phyloP scores from a whole-genome alignment of 768 basidiomycete species.

The Multifurca ochricompacta region DNA sequence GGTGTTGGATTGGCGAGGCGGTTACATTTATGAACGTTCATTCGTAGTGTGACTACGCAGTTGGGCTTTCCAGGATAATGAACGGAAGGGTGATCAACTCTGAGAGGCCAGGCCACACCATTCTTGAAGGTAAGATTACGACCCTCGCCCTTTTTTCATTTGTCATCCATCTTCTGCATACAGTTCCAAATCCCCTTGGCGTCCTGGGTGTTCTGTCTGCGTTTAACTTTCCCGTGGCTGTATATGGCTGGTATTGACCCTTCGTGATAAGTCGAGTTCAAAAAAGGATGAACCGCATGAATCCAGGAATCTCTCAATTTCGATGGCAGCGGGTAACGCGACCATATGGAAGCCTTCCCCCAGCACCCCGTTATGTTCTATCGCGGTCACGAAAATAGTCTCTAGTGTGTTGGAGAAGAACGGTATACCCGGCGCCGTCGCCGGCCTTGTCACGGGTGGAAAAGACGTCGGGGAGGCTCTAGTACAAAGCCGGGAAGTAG shows the following conservation, averaged over 20 bases:
- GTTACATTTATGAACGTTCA: background rate
- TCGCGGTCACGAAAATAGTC: slow-evolving; percentile 84
- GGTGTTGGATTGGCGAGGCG: background rate
- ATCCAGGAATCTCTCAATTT: slow-evolving; percentile 80
- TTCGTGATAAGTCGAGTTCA: slow-evolving; percentile 10
- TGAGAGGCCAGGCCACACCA: slow-evolving; percentile 84
- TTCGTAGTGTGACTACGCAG: slow-evolving; percentile 83
- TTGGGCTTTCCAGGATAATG: slow-evolving; percentile 91
- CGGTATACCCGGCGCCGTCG: slow-evolving; percentile 75
- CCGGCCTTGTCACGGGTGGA: slow-evolving; percentile 76
- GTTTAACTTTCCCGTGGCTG: slow-evolving; percentile 95
- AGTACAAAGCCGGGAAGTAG: slow-evolving; percentile 64
- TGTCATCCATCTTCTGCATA: background rate
- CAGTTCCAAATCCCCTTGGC: slow-evolving; percentile 87
- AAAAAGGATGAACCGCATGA: background rate
- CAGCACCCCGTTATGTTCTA: slow-evolving; percentile 81
- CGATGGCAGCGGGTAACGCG: slow-evolving; percentile 84
- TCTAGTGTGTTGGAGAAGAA: slow-evolving; percentile 74
- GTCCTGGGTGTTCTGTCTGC: slow-evolving; percentile 71
- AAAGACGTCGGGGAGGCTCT: slow-evolving; percentile 74
- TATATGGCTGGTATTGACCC: slow-evolving; percentile 70
- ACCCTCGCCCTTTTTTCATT: background rate
- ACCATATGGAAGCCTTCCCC: slow-evolving; percentile 95
- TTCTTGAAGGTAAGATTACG: slow-evolving; percentile 62
- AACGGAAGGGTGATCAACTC: slow-evolving; percentile 82